Conservation (phyloP, 2,329 filamentous ascomycete species). For the Exophiala bonariae region DNA sequence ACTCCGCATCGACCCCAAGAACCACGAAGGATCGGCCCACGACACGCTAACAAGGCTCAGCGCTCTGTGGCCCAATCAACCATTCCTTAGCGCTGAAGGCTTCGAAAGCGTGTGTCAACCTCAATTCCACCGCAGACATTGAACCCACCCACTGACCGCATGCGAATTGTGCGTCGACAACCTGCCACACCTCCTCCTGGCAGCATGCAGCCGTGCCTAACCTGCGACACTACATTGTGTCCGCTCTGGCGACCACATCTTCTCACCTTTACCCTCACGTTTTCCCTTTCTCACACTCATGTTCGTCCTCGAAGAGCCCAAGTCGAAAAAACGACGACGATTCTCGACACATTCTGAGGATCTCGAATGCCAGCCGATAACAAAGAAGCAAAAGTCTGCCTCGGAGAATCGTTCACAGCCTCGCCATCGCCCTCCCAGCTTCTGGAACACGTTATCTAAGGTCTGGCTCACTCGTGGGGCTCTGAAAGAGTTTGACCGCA, state of each 20-base stretch:
- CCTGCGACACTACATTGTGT: neutral
- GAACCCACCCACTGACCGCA: constrained; percentile 1
- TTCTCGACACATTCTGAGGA: constrained; percentile 3
- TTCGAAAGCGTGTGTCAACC: constrained; percentile 10
- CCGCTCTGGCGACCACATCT: neutral
- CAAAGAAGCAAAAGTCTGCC: constrained; percentile 14
- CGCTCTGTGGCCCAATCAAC: constrained; percentile 5
- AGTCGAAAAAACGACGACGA: constrained; percentile 14
- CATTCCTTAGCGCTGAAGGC: constrained; percentile 7
- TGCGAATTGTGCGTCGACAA: constrained; percentile 6
- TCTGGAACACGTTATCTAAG: constrained; percentile 23
- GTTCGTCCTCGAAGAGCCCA: constrained; percentile 14
- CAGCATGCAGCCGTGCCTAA: constrained; percentile 7
- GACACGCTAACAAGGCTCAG: constrained; percentile 3
- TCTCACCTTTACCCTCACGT: constrained; percentile 15
- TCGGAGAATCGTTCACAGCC: neutral
- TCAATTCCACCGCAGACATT: constrained; percentile 1
- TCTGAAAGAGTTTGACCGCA: constrained; percentile 21
- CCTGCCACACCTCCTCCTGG: constrained; percentile 9
- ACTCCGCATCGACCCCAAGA: no score
- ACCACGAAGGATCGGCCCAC: no score
- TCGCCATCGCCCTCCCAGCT: constrained; percentile 11
- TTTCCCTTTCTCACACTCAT: constrained; percentile 23
- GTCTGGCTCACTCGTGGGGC: constrained; percentile 12
- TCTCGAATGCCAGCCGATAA: constrained; percentile 4